Conservation (phyloP, 352 stramenopile species). For the Phytophthora pseudosyringae region DNA sequence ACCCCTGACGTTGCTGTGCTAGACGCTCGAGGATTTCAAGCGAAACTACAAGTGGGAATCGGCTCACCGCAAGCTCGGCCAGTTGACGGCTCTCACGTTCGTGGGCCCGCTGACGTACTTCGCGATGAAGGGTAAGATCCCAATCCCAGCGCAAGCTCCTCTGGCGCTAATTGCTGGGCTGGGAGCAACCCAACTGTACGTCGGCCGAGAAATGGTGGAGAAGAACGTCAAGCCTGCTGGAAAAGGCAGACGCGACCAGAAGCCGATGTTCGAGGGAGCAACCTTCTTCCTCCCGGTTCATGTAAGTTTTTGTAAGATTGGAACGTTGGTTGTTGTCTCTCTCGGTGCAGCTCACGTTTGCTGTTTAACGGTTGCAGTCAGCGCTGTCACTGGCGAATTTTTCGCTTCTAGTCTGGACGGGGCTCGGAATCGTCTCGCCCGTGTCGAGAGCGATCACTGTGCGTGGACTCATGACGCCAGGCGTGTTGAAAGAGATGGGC, state of each 20-base stretch:
- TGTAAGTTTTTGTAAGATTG: conserved; percentile 30
- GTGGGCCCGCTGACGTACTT: conserved; percentile 92
- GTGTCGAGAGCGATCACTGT: conserved; percentile 57
- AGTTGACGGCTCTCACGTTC: conserved; percentile 92
- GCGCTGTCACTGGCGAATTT: conserved; percentile 71
- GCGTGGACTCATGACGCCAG: conserved; percentile 53
- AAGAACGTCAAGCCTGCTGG: conserved; percentile 37
- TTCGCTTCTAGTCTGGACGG: conserved; percentile 68
- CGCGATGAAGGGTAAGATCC: conserved; percentile 73
- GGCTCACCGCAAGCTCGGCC: conserved; percentile 93
- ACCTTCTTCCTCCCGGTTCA: conserved; percentile 58
- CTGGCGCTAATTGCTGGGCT: conserved; percentile 49
- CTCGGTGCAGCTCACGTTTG: not conserved
- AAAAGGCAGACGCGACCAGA: conserved; percentile 27
- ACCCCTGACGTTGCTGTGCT: not conserved
- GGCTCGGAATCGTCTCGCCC: conserved; percentile 60
- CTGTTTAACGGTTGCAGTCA: conserved; percentile 31
- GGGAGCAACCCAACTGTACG: conserved; percentile 54
- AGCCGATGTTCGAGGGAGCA: conserved; percentile 32
- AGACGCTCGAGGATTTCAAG: conserved; percentile 97
- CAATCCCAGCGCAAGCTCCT: conserved; percentile 51
- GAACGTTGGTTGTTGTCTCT: not conserved
- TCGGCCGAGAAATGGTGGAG: conserved; percentile 61
- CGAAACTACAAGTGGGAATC: conserved; percentile 94
- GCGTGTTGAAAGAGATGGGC: conserved; percentile 59